These are phyloP conservation scores for Fusarium cicatricum DNA, from an alignment of 2,329 filamentous ascomycete genomes.

Conservation along the genomic window DNA sequence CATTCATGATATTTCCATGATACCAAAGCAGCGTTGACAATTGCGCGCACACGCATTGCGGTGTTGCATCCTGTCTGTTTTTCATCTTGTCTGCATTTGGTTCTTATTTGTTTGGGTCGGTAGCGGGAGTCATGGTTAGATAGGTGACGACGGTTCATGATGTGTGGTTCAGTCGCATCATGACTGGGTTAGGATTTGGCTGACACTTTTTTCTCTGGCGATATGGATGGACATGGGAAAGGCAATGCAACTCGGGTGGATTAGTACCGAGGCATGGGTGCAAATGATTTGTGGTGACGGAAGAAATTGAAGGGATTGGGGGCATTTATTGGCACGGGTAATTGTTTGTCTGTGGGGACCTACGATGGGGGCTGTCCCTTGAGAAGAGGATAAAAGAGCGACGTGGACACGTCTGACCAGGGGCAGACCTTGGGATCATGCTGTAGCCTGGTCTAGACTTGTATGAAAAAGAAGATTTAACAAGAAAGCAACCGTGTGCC, in stretches of 20 bases:
- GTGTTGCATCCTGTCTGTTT: constrained; percentile 1
- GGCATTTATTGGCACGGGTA: constrained; percentile 18
- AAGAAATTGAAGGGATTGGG: background rate
- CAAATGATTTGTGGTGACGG: constrained; percentile 14
- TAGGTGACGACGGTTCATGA: background rate
- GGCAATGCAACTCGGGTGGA: constrained; percentile 3
- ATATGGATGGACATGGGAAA: background rate
- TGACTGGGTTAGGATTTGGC: constrained; percentile 5
- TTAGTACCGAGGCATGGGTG: constrained; percentile 4
- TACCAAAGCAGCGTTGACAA: constrained; percentile 7
- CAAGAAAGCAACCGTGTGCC: too few species aligned
- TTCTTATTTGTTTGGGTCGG: constrained; percentile 10
- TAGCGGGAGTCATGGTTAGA: constrained; percentile 24
- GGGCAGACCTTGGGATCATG: too few species aligned
- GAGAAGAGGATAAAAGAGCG: constrained; percentile 10
- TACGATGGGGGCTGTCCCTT: constrained; percentile 5
- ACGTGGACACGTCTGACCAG: too few species aligned
- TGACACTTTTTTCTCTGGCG: background rate
- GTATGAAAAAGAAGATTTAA: too few species aligned
- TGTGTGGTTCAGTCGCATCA: constrained; percentile 10
- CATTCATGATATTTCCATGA: constrained; percentile 11
- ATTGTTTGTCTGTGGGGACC: constrained; percentile 11
- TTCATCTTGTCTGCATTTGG: background rate
- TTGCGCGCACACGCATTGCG: background rate
- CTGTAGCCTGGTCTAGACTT: too few species aligned